A percentile compares a stretch with the other conserved stretches of the same genome.
phyloP scores from a whole-genome alignment of 2,329 filamentous ascomycete species.

The Fusarium sarcochroum region DNA sequence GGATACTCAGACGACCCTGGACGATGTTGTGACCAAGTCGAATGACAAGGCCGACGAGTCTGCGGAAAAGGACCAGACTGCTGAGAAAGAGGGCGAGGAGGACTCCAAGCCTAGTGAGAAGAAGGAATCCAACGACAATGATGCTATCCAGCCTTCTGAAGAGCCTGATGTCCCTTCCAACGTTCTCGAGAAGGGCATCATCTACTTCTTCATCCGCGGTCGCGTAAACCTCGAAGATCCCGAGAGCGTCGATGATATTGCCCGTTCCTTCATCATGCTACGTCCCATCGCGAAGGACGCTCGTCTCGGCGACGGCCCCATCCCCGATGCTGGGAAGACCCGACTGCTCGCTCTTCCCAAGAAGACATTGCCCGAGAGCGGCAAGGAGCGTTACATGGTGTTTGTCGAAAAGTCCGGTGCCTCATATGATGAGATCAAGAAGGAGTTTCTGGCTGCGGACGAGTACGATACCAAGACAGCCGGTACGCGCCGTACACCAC shows the following conservation, averaged over 20 bases:
- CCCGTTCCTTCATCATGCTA: conserved; percentile 84
- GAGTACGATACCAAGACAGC: conserved; percentile 83
- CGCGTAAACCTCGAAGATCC: conserved; percentile 82
- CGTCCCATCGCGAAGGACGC: conserved; percentile 79
- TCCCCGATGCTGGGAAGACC: conserved; percentile 70
- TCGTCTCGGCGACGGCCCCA: conserved; percentile 65
- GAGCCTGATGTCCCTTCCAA: conserved; percentile 58
- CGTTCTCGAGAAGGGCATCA: conserved; percentile 87
- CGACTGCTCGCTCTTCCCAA: conserved; percentile 86
- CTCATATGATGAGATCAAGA: conserved; percentile 78
- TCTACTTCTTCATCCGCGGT: conserved; percentile 91
- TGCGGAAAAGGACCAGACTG: not conserved
- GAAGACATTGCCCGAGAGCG: conserved; percentile 81
- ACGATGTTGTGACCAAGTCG: conserved; percentile 32
- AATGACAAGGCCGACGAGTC: conserved; percentile 1
- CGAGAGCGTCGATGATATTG: conserved; percentile 77
- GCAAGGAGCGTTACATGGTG: conserved; percentile 79
- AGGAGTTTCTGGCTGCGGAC: conserved; percentile 75
- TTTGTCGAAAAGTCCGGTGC: conserved; percentile 84
- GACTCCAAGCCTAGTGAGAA: conserved; percentile 10
- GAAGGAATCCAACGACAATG: conserved; percentile 19
- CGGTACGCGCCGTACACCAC: conserved; percentile 76
- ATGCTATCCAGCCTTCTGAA: conserved; percentile 38
- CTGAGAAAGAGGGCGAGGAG: conserved; percentile 18
- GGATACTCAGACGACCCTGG: conserved; percentile 42